These are phyloP conservation scores for Rhizopus arrhizus DNA, from an alignment of 371 early-diverging fungal genomes.

Conservation along the genomic window DNA sequence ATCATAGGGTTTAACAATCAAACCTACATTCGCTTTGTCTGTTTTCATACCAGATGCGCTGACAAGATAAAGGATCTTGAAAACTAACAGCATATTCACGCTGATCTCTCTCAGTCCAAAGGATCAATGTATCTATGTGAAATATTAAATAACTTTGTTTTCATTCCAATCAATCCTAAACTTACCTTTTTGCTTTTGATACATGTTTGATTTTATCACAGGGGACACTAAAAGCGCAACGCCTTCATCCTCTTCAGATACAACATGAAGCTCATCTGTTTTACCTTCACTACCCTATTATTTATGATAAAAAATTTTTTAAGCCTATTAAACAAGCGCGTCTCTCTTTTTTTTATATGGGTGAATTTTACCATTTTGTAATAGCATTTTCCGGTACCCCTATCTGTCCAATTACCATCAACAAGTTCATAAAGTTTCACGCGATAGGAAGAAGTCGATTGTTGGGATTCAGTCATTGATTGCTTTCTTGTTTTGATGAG, in stretches of 20 bases:
- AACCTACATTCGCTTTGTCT: neutral
- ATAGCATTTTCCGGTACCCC: constrained; percentile 78
- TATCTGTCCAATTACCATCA: constrained; percentile 75
- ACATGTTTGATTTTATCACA: constrained; percentile 31
- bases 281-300: constrained; percentile 43
- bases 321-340: constrained; percentile 28
- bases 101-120: constrained; percentile 86
- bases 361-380: constrained; percentile 46
- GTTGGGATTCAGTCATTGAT: neutral
- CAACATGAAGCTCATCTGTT: constrained; percentile 62
- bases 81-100: constrained; percentile 89
- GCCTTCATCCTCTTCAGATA: constrained; percentile 67
- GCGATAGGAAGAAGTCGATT: constrained; percentile 35
- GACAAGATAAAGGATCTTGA: constrained; percentile 83
- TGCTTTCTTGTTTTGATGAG: too few species aligned
- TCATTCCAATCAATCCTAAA: neutral
- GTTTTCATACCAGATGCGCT: constrained; percentile 76
- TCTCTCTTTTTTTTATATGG: constrained; percentile 2
- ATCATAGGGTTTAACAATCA: neutral
- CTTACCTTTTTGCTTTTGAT: constrained; percentile 82
- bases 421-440: constrained; percentile 83
- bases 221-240: constrained; percentile 18
- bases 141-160: neutral
- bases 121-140: constrained; percentile 79
- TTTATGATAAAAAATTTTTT: constrained; percentile 3